Conservation (phyloP, 345 rosid genomes). For the Hypericum perforatum region DNA sequence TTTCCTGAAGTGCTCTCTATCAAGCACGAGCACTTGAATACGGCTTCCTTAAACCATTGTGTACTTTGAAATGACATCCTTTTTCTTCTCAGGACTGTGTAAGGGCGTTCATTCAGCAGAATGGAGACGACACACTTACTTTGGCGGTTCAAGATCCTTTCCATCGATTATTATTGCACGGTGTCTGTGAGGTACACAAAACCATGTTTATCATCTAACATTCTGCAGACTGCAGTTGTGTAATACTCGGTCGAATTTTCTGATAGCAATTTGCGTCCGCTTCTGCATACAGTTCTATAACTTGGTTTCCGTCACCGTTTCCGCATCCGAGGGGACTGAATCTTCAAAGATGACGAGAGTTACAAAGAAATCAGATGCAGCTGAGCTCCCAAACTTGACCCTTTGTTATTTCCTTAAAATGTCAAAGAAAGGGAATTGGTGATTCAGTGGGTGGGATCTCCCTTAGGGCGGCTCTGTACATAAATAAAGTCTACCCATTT, state of each 20-base stretch:
- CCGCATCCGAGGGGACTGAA: slow-evolving; percentile 34
- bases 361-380: slow-evolving; percentile 34
- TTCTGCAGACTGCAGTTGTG: not conserved
- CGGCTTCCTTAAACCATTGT: too few species aligned
- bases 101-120: slow-evolving; percentile 46
- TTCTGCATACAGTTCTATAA: slow-evolving; percentile 62
- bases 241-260: too few species aligned
- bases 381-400: slow-evolving; percentile 51
- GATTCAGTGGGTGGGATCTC: slow-evolving; percentile 10
- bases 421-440: slow-evolving; percentile 89
- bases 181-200: slow-evolving; percentile 71
- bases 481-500: slow-evolving; percentile 11
- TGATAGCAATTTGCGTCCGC: not conserved
- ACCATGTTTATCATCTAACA: not conserved
- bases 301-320: slow-evolving; percentile 56
- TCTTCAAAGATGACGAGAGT: slow-evolving; percentile 53
- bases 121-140: slow-evolving; percentile 41
- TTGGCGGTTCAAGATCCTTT: slow-evolving; percentile 81
- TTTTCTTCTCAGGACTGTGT: slow-evolving; percentile 42
- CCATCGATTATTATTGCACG: slow-evolving; percentile 81
- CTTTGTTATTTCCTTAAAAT: slow-evolving; percentile 57
- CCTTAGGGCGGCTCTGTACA: slow-evolving; percentile 3
- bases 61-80: not conserved
- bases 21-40: too few species aligned
- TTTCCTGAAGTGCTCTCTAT: too few species aligned